Evolutionary conservation across 441 rosid genomes (phyloP), one percentile per base, ranked within the genome.

Genomic region (Macaranga tanarius): DNA sequence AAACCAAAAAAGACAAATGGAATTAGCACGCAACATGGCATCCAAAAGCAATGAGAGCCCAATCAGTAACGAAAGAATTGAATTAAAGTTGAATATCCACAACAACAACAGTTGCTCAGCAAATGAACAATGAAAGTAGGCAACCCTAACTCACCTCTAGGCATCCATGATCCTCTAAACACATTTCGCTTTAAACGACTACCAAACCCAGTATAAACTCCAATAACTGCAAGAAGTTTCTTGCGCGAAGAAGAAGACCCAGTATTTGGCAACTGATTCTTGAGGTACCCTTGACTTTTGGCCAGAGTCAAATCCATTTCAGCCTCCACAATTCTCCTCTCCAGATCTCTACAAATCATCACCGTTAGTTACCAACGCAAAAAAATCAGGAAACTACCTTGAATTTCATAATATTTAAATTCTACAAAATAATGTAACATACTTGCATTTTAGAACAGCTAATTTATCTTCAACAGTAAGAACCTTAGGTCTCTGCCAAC

Each of bases 231-330:
- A 74, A 93, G 97, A 76, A 86, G 77, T 77, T 86, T 90, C 72
- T 80, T 77, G 42, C 80, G 84, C 12, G 90, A 81, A 40, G 88
- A 83, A 72, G 94, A 83, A 73, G 95, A 82, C 52, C 62, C 79
- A 74, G 79, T 79, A 75, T 79, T 77, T n/a, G 65, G 79, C 70
- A 80, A 72, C 68, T 80, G 87, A 74, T 86, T 79, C 79, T 83
- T 89, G 69, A 89, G 93, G 83, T 83, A 89, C 52, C 97, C 95
- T 83, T 89, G 91, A 82, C 91, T 91, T 84, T 93, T 93, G 26
- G 97, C 98, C 84, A 90, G 76, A 1, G 98, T 89, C 86, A 93
- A 85, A 62, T 93, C 98, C 97, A 92, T 93, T 87, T 93, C 98
- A 61, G 86, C 92, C 76, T 90, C 97, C 69, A 87, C 95, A 71